Percentiles rank a stretch among this genome's conserved stretches.
Evolutionary conservation across 768 basidiomycete genomes (phyloP).

Genomic region (Pholiota conissans): DNA sequence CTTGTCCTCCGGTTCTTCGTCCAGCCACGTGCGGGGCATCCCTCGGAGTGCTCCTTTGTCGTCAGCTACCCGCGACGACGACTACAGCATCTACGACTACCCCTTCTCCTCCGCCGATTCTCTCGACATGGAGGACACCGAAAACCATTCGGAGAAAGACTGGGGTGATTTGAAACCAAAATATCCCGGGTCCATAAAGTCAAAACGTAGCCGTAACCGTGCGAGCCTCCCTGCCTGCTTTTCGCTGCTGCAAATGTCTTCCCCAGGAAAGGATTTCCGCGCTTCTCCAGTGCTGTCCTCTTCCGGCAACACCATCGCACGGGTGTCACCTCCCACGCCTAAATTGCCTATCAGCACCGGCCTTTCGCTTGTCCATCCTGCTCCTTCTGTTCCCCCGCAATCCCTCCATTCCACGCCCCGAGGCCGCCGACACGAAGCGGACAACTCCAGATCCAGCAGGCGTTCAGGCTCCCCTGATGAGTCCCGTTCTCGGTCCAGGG

Average conservation of each 20-base stretch:
- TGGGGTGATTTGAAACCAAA: conserved; percentile 22
- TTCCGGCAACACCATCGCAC: conserved; percentile 46
- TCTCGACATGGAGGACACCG: conserved; percentile 31
- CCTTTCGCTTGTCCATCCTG: conserved; percentile 22
- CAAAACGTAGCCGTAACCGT: conserved; percentile 61
- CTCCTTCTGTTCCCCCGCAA: conserved; percentile 23
- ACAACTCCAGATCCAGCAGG: conserved; percentile 29
- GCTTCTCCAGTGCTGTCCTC: conserved; percentile 47
- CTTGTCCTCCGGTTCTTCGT: conserved; percentile 45
- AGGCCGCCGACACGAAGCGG: conserved; percentile 48
- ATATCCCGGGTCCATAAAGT: conserved; percentile 29
- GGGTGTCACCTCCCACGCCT: conserved; percentile 62
- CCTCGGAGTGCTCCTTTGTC: conserved; percentile 44
- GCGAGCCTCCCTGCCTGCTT: conserved; percentile 77
- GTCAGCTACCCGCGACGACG: conserved; percentile 44
- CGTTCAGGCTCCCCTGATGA: conserved; percentile 30
- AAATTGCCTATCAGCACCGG: conserved; percentile 40
- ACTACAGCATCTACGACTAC: conserved; percentile 42
- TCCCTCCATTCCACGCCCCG: conserved; percentile 47
- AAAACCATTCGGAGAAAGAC: conserved; percentile 25
- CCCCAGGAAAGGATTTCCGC: conserved; percentile 31
- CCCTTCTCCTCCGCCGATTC: conserved; percentile 39
- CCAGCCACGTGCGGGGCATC: conserved; percentile 35
- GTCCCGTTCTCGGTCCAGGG: conserved; percentile 43
- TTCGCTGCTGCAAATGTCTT: conserved; percentile 62